Conservation (phyloP, 371 early-diverging fungal genomes). For the Apophysomyces trapeziformis region DNA sequence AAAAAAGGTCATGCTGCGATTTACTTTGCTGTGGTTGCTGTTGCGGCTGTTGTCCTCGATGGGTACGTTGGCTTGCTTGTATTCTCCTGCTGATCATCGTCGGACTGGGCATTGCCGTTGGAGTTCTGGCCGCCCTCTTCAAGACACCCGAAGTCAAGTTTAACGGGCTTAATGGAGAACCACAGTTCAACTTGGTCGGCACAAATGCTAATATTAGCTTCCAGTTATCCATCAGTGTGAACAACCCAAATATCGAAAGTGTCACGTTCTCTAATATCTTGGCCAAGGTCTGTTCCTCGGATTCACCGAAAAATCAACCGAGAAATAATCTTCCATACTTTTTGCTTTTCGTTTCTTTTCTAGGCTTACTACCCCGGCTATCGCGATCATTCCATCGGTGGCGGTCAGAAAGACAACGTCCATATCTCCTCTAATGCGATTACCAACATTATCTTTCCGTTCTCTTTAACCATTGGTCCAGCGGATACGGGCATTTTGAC, state of each 20-base stretch:
- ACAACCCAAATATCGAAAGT: slow-evolving; percentile 61
- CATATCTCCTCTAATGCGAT: slow-evolving; percentile 49
- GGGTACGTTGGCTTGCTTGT: slow-evolving; percentile 47
- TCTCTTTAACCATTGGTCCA: slow-evolving; percentile 41
- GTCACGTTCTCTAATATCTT: slow-evolving; percentile 58
- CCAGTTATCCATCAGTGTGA: slow-evolving; percentile 45
- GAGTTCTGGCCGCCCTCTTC: slow-evolving; percentile 46
- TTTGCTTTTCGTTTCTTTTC: slow-evolving; percentile 1
- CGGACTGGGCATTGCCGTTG: slow-evolving; percentile 40
- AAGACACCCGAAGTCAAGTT: slow-evolving; percentile 43
- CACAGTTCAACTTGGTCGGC: slow-evolving; percentile 27
- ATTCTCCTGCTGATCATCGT: slow-evolving; percentile 37
- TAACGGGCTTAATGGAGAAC: slow-evolving; percentile 38
- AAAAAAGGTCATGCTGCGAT: slow-evolving; percentile 42
- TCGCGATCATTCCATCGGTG: slow-evolving; percentile 46
- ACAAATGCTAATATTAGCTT: slow-evolving; percentile 32
- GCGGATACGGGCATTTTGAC: slow-evolving; percentile 33
- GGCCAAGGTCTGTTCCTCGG: slow-evolving; percentile 48
- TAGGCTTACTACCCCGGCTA: slow-evolving; percentile 59
- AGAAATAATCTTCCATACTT: neutral
- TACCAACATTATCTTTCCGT: slow-evolving; percentile 52
- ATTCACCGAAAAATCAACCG: too few relatives aligned
- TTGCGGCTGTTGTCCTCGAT: slow-evolving; percentile 50
- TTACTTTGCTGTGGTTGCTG: slow-evolving; percentile 56
- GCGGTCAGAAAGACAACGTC: slow-evolving; percentile 49